Evolutionary conservation across 2,329 filamentous ascomycete species (phyloP).

Genomic region (Ophiostoma tasmaniense): DNA sequence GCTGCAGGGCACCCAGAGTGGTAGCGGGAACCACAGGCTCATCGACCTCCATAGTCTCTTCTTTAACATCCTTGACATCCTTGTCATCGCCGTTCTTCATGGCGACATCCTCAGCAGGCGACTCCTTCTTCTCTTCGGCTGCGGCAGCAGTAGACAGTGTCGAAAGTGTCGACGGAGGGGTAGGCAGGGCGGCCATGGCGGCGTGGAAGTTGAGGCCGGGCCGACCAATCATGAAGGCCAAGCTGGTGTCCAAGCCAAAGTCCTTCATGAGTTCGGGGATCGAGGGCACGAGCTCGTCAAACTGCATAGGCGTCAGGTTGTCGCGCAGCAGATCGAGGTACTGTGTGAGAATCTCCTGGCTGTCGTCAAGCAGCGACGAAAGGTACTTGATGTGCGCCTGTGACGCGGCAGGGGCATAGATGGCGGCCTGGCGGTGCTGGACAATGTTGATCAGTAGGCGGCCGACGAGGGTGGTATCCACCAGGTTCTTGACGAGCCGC

Average conservation of each 20-base stretch:
- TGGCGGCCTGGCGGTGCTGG: conserved; percentile 80
- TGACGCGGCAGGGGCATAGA: conserved; percentile 62
- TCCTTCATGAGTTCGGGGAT: conserved; percentile 65
- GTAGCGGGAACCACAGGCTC: conserved; percentile 1
- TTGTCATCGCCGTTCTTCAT: background rate
- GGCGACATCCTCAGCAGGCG: background rate
- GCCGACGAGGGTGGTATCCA: conserved; percentile 68
- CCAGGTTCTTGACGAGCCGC: conserved; percentile 70
- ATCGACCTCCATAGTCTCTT: background rate
- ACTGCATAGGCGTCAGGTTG: conserved; percentile 66
- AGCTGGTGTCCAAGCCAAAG: conserved; percentile 67
- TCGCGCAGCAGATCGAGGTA: conserved; percentile 83
- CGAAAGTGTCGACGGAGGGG: background rate
- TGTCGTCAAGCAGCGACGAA: conserved; percentile 81
- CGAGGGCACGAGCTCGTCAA: conserved; percentile 68
- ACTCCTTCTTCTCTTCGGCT: background rate
- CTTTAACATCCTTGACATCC: background rate
- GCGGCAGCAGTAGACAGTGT: background rate
- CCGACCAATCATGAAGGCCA: conserved; percentile 80
- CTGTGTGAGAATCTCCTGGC: conserved; percentile 74
- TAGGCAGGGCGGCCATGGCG: conserved; percentile 31
- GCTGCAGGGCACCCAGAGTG: conserved; percentile 50
- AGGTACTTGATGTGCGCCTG: conserved; percentile 82
- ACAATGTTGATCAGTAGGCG: conserved; percentile 83
- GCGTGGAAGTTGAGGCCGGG: conserved; percentile 56